Evolutionary conservation across 306 rosid genomes (phyloP).

Genomic region (Trichosanthes truncata): DNA sequence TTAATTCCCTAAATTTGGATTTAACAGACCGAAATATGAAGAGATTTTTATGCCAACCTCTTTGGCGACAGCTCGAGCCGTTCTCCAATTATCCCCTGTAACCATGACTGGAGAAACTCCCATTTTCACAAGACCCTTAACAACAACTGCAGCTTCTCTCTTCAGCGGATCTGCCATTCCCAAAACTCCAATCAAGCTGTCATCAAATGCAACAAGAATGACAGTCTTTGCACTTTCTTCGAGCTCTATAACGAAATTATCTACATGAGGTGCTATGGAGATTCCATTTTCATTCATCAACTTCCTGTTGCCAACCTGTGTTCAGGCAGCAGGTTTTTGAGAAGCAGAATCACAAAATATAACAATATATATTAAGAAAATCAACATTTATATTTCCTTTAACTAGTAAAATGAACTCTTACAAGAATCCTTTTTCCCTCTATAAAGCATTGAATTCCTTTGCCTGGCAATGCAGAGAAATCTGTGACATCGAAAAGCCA

Average conservation of each 20-base stretch:
- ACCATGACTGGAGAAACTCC: slow-evolving; percentile 86
- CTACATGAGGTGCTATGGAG: slow-evolving; percentile 54
- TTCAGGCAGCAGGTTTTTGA: slow-evolving; percentile 12
- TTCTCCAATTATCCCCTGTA: slow-evolving; percentile 97
- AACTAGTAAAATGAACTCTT: slow-evolving; percentile 12
- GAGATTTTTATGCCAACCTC: slow-evolving; percentile 46
- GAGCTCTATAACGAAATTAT: slow-evolving; percentile 60
- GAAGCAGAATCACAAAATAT: slow-evolving; percentile 20
- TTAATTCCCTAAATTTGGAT: neutral
- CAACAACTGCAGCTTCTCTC: slow-evolving; percentile 89
- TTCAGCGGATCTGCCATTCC: slow-evolving; percentile 94
- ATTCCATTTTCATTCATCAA: slow-evolving; percentile 72
- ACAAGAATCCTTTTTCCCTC: slow-evolving; percentile 61
- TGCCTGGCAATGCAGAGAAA: slow-evolving; percentile 81
- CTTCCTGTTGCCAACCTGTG: slow-evolving; percentile 86
- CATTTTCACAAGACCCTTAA: slow-evolving; percentile 86
- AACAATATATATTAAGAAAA: neutral
- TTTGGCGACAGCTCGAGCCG: slow-evolving; percentile 79
- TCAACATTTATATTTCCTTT: neutral
- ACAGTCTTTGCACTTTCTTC: slow-evolving; percentile 92
- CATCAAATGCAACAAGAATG: slow-evolving; percentile 62
- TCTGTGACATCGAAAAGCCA: slow-evolving; percentile 84
- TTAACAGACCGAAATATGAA: neutral
- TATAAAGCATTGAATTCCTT: slow-evolving; percentile 62
- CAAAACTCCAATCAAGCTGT: slow-evolving; percentile 54